A percentile compares a stretch with the other conserved stretches of the same genome.
Evolutionary conservation across 2,329 filamentous ascomycete genomes (phyloP).

Genomic region (Emmonsiellopsis sp.): DNA sequence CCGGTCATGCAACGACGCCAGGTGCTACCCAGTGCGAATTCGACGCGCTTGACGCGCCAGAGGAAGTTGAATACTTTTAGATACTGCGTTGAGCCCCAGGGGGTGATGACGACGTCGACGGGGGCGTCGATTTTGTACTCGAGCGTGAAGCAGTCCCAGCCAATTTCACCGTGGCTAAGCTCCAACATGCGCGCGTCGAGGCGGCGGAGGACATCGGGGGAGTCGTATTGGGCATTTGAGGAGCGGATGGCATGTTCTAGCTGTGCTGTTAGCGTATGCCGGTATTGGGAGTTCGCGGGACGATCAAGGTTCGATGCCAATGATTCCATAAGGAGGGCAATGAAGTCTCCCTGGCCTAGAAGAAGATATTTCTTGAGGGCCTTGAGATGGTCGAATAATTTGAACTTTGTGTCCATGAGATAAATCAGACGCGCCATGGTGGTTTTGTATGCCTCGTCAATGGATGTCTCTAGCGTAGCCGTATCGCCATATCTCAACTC

Average conservation of each 20-base stretch:
- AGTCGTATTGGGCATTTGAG: conserved; percentile 94
- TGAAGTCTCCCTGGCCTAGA: conserved; percentile 93
- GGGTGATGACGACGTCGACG: conserved; percentile 92
- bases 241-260: conserved; percentile 94
- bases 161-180: conserved; percentile 90
- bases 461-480: conserved; percentile 79
- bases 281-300: conserved; percentile 91
- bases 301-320: conserved; percentile 85
- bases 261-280: conserved; percentile 94
- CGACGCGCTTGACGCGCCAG: conserved; percentile 95
- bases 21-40: conserved; percentile 81
- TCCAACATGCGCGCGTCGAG: conserved; percentile 98
- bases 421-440: conserved; percentile 93
- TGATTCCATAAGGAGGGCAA: conserved; percentile 93
- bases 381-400: conserved; percentile 81
- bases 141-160: conserved; percentile 97
- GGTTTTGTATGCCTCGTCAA: conserved; percentile 94
- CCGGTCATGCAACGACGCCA: conserved; percentile 97
- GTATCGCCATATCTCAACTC: conserved; percentile 90
- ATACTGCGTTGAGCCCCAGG: conserved; percentile 91
- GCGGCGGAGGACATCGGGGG: conserved; percentile 77
- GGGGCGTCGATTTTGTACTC: conserved; percentile 98
- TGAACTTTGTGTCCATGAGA: conserved; percentile 92
- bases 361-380: conserved; percentile 92
- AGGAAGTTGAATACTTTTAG: conserved; percentile 99